phyloP scores from a whole-genome alignment of 2,329 filamentous ascomycete species.

The Zymoseptoria passerinii region DNA sequence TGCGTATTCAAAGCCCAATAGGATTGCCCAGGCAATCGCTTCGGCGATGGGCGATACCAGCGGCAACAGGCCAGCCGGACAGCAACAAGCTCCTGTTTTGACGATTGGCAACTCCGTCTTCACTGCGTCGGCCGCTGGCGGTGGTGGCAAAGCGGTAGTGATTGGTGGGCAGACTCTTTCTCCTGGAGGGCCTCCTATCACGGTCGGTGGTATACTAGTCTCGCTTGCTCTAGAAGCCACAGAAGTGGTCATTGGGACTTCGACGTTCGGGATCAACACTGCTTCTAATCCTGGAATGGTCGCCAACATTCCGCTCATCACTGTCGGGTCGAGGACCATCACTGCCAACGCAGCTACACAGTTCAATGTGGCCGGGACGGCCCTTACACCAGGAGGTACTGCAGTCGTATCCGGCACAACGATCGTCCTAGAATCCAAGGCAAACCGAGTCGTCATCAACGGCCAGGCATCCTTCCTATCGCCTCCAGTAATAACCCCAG shows the following conservation, averaged over 20 bases:
- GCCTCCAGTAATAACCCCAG: constrained; percentile 24
- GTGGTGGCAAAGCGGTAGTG: constrained; percentile 15
- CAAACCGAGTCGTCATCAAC: constrained; percentile 34
- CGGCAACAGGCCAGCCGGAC: background rate
- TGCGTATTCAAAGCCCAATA: constrained; percentile 1
- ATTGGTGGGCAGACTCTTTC: constrained; percentile 22
- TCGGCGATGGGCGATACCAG: constrained; percentile 2
- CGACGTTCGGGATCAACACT: constrained; percentile 13
- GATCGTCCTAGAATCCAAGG: constrained; percentile 34
- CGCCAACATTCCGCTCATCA: constrained; percentile 29
- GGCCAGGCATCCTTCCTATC: constrained; percentile 30
- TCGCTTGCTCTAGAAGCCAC: constrained; percentile 29
- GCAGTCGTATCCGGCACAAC: constrained; percentile 33
- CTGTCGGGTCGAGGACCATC: constrained; percentile 33
- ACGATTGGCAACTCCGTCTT: constrained; percentile 12
- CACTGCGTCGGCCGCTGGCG: constrained; percentile 14
- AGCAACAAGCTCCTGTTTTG: constrained; percentile 4
- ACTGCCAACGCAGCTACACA: constrained; percentile 41
- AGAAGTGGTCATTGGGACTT: constrained; percentile 30
- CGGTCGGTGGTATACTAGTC: constrained; percentile 29
- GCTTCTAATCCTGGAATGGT: constrained; percentile 10
- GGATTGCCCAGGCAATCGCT: constrained; percentile 6
- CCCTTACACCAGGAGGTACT: constrained; percentile 31
- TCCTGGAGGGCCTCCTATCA: constrained; percentile 23
- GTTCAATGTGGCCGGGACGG: constrained; percentile 34